These are phyloP conservation scores for Gregarina niphandrodes DNA, from an alignment of 169 alveolate genomes.

Conservation along the genomic window DNA sequence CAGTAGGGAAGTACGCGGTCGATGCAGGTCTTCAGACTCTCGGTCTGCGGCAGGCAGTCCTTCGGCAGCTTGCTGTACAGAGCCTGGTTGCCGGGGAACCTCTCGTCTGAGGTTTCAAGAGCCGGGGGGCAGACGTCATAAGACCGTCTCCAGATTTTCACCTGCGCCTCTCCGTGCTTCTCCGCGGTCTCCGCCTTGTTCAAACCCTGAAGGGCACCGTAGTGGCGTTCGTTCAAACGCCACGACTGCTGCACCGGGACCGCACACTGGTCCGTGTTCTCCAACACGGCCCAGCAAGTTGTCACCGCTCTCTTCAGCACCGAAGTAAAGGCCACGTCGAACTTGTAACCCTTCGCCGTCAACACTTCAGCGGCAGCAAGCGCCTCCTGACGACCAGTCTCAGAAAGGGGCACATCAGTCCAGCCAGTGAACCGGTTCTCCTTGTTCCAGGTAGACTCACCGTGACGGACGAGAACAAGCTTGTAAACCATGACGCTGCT, in stretches of 20 bases:
- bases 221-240: conserved; percentile 86
- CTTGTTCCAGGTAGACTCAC: conserved; percentile 79
- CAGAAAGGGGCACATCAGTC: conserved; percentile 79
- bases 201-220: conserved; percentile 86
- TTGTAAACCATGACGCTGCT: no score
- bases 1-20: conserved; percentile 74
- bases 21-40: conserved; percentile 70
- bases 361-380: conserved; percentile 66
- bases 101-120: conserved; percentile 48
- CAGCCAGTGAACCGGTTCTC: conserved; percentile 92
- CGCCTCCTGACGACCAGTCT: conserved; percentile 74
- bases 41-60: conserved; percentile 75
- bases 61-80: conserved; percentile 53
- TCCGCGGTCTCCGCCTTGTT: conserved; percentile 84
- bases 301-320: conserved; percentile 71
- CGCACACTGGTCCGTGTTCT: conserved; percentile 54
- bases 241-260: conserved; percentile 63
- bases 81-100: conserved; percentile 59
- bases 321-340: conserved; percentile 80
- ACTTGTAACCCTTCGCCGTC: conserved; percentile 45
- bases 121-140: conserved; percentile 92
- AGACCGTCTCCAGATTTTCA: conserved; percentile 79
- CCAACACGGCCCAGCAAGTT: conserved; percentile 64
- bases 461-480: no score
- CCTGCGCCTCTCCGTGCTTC: conserved; percentile 81